Evolutionary conservation across 495 filamentous ascomycete species (phyloP).

Genomic region (Hypoxylon intermedium): DNA sequence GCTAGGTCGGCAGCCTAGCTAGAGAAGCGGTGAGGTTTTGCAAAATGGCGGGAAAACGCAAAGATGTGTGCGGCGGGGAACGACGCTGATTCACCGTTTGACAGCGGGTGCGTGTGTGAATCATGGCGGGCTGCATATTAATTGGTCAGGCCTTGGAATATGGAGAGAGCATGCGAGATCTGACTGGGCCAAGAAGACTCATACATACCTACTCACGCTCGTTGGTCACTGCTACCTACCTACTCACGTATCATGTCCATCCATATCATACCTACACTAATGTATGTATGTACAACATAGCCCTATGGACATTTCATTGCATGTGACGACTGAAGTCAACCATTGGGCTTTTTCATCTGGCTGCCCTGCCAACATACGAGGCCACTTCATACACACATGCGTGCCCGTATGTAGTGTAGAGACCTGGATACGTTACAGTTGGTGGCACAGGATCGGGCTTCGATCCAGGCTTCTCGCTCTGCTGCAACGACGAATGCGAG

Average conservation of each 20-base stretch:
- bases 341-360: neutral
- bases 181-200: slow-evolving; percentile 20
- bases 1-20: slow-evolving; percentile 13
- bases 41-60: slow-evolving; percentile 28
- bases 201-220: too few species aligned
- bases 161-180: slow-evolving; percentile 27
- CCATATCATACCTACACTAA: too few species aligned
- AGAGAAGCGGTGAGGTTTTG: slow-evolving; percentile 34
- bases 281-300: slow-evolving; percentile 13
- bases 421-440: slow-evolving; percentile 24
- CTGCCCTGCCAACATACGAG: slow-evolving; percentile 14
- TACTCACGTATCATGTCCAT: too few species aligned
- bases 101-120: slow-evolving; percentile 19
- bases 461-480: slow-evolving; percentile 6
- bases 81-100: slow-evolving; percentile 24
- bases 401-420: neutral
- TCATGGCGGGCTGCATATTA: slow-evolving; percentile 32
- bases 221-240: too few species aligned
- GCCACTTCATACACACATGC: slow-evolving; percentile 3
- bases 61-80: slow-evolving; percentile 17
- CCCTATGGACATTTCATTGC: slow-evolving; percentile 1
- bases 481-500: slow-evolving; percentile 13
- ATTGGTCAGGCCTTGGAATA: slow-evolving; percentile 10
- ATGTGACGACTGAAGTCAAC: slow-evolving; percentile 30
- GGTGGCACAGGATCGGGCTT: slow-evolving; percentile 25